Evolutionary conservation across 2,329 filamentous ascomycete genomes (phyloP), one percentile per base, ranked within the genome.

Genomic region (Metarhizium rileyi): DNA sequence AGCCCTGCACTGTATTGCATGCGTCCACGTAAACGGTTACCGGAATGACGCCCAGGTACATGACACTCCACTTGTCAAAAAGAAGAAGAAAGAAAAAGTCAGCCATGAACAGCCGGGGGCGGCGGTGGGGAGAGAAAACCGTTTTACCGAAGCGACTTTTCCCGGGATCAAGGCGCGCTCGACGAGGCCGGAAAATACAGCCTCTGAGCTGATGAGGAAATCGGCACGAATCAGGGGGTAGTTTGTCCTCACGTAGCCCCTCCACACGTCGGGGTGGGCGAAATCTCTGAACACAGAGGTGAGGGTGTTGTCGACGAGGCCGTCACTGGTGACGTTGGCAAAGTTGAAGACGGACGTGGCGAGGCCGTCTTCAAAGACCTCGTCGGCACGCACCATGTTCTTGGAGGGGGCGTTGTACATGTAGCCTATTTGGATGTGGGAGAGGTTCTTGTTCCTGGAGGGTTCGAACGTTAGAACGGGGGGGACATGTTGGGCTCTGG

Each of bases 161-260:
- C 43, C 52, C 0, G 47, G 40, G 0, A 52, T 38, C 20, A 64
- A 62, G 1, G 51, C 27, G 6, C 61, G 49, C 1, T 52, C 23
- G 0, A 59, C 57, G 1, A 65, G 42, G 0, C 62, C 61, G 0
- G 49, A 47, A 33, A 60, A 64, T 0, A 61, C 57, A 2, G 62
- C 62, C 0, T 50, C 57, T 4, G 50, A 38, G 0, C 54, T 47
- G 7, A 64, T 48, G 23, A 70, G 56, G 14, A 66, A 50, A 8
- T 63, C 57, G 3, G 57, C 51, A 0, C 46, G 45, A 18, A 69
- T 62, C 6, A 69, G 56, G 0, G 67, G 66, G 42, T 63, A 70
- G n/a, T 66, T 66, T 0, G 66, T 63, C 48, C 66, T 65, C 10
- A 67, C 65, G 9, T 66, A 67, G 14, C 60, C 66, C 30, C 59